These are phyloP conservation scores for Euphorbia pulcherrima DNA, from an alignment of 345 rosid species.

Conservation along the genomic window DNA sequence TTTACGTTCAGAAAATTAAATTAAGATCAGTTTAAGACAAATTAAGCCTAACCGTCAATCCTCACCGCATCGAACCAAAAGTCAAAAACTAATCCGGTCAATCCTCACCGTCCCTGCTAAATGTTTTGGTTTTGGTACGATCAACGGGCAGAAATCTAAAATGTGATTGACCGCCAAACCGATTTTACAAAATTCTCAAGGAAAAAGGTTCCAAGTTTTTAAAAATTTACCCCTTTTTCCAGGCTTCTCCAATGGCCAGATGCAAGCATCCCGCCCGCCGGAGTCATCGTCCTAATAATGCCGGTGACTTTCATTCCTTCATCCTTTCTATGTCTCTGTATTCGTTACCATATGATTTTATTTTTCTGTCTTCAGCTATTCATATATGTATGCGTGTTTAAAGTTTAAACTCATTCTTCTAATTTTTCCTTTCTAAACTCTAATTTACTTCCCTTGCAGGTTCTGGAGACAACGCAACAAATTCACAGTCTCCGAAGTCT, in stretches of 20 bases:
- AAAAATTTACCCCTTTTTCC: not conserved
- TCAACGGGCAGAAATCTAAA: constrained; percentile 5
- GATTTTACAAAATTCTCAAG: not conserved
- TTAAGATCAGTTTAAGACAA: too few relatives aligned
- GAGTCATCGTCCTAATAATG: not conserved
- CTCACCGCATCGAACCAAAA: too few relatives aligned
- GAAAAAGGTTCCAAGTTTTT: not conserved
- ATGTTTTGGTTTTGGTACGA: not conserved
- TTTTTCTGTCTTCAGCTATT: not conserved
- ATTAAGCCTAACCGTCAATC: too few relatives aligned
- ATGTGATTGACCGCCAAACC: constrained; percentile 10
- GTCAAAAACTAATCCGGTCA: too few relatives aligned
- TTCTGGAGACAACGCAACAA: not conserved
- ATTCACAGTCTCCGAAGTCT: constrained; percentile 12
- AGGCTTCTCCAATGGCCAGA: constrained; percentile 16
- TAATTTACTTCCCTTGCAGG: constrained; percentile 4
- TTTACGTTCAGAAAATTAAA: too few relatives aligned
- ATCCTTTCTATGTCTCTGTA: not conserved
- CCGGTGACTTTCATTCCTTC: constrained; percentile 4
- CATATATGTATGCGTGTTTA: not conserved
- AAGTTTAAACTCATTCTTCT: not conserved
- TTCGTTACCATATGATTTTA: not conserved
- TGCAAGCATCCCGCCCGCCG: constrained; percentile 6
- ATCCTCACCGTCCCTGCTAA: too few relatives aligned
- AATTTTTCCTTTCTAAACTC: constrained; percentile 5